Evolutionary conservation across 495 filamentous ascomycete genomes (phyloP), one percentile per base, ranked within the genome.

Genomic region (Penicillium chermesinum): DNA sequence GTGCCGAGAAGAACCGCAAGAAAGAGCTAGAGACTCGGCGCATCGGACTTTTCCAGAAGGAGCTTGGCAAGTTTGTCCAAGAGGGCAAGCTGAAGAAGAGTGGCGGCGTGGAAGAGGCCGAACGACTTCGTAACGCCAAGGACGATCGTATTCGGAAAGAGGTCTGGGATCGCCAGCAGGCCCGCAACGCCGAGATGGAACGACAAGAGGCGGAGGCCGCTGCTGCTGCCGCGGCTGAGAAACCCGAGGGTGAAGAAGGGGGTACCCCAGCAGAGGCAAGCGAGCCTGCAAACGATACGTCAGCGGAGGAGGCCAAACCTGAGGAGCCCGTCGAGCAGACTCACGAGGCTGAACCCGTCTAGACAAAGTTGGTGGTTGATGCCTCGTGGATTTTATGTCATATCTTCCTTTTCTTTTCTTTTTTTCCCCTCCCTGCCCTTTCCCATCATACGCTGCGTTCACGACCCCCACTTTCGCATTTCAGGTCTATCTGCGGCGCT

Each of bases 61-160:
- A 98, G 60, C 74, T 98, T 2, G 85, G 85, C 1, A 73, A 64
- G 17, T 98, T 98, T 62, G 93, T 98, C 2, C 81, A 89, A 55
- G 91, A 96, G 62, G 88, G 88, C 13, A 89, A 84, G 63, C 64
- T 98, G 52, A 97, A 96, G 81, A 96, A 96, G 78, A 87, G 83
- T 40, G 93, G 93, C 21, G 93, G 93, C 1, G 81, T 95, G 8
- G 94, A 97, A 69, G 93, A 98, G 69, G 83, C 88, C 7, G 94
- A 98, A 69, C 73, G 94, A 35, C 76, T 89, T 37, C 74, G 94
- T 47, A 85, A 82, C 56, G 80, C 80, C 16, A 94, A 90, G 65
- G 93, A 98, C 58, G 94, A 97, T 48, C 78, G 82, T 61, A 88
- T 88, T 40, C 74, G 91, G 48, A 82, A 81, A 57, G 91, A 96